Evolutionary conservation across 2,329 filamentous ascomycete species (phyloP).

Genomic region (Leptographium wingfieldii): DNA sequence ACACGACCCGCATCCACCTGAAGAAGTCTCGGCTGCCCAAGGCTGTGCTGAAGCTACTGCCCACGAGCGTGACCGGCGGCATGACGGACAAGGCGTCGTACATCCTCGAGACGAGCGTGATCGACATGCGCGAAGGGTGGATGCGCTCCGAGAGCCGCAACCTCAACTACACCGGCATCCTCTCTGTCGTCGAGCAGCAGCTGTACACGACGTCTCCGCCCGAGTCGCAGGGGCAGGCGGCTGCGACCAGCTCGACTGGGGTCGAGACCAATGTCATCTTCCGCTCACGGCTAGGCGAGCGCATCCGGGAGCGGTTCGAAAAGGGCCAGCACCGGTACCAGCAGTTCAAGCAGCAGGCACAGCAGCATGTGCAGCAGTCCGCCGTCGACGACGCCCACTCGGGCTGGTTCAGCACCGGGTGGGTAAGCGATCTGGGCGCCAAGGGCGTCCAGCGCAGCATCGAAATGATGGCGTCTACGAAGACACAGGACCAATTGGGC

Average conservation of each 20-base stretch:
- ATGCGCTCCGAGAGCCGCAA: slow-evolving; percentile 75
- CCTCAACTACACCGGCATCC: slow-evolving; percentile 68
- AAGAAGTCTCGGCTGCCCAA: slow-evolving; percentile 69
- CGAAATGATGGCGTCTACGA: slow-evolving; percentile 63
- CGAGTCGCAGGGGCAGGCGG: background rate
- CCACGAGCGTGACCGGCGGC: slow-evolving; percentile 55
- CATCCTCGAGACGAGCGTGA: slow-evolving; percentile 66
- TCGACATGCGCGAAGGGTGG: slow-evolving; percentile 69
- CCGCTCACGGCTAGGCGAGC: slow-evolving; percentile 58
- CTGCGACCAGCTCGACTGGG: slow-evolving; percentile 34
- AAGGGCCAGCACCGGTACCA: slow-evolving; percentile 22
- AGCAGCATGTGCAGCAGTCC: slow-evolving; percentile 7
- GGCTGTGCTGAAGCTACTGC: slow-evolving; percentile 63
- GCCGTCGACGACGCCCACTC: slow-evolving; percentile 21
- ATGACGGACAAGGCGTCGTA: slow-evolving; percentile 58
- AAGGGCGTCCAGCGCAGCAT: slow-evolving; percentile 67
- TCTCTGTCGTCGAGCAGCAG: slow-evolving; percentile 68
- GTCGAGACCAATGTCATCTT: slow-evolving; percentile 66
- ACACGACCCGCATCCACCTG: slow-evolving; percentile 68
- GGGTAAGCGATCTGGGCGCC: slow-evolving; percentile 44
- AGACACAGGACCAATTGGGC: slow-evolving; percentile 64
- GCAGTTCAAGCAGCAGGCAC: slow-evolving; percentile 15
- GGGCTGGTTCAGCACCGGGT: slow-evolving; percentile 27
- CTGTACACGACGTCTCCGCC: slow-evolving; percentile 38
- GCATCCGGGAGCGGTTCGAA: slow-evolving; percentile 42